Evolutionary conservation across 306 rosid species (phyloP), one percentile per base, ranked within the genome.

Genomic region (Begonia masoniana): DNA sequence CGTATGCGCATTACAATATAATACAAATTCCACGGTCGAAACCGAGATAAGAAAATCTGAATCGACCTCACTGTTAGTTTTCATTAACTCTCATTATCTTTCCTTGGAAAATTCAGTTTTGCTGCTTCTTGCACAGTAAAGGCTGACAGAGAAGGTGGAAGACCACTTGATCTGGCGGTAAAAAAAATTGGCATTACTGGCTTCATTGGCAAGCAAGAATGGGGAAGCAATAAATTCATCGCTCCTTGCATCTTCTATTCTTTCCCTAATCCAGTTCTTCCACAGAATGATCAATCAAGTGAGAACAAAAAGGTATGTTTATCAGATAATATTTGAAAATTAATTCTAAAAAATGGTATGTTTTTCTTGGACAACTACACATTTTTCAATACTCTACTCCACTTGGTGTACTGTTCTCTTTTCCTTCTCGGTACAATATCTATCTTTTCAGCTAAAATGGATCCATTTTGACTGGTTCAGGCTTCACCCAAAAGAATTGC

Each of bases 1-100:
- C 96, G 23, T 86, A 86, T 57, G 84, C 99, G 3, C 94, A 82
- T 67, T 75, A 77, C 62, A 78, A 86, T 63, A 26, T 91, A 66
- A 71, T 83, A 82, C 71, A 16, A 63, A 47, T 72, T 57, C 76
- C 14, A 21, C 5, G 55, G 57, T 78, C 83, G 23, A 77, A 77
- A 75, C 73, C 85, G 58, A 74, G 62, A 67, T 58, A 68, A 61
- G 65, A 43, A 36, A 3, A 53, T 60, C 35, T 50, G 45, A 13
- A 47, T 42, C 42, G 55, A 16, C 23, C 54, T 59, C 51, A 24
- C 15, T 45, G 49, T 1, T 5, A 2, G 54, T 64, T 17, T 43
- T 16, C 47, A 23, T 19, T 35, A 62, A 51, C n/a, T 21, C 41
- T 5, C 41, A 21, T 3, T 57, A 31, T 45, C 7, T 61, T 52